Conservation (phyloP, 1,284 basidiomycete species). For the Cryptococcus jaspeensis region DNA sequence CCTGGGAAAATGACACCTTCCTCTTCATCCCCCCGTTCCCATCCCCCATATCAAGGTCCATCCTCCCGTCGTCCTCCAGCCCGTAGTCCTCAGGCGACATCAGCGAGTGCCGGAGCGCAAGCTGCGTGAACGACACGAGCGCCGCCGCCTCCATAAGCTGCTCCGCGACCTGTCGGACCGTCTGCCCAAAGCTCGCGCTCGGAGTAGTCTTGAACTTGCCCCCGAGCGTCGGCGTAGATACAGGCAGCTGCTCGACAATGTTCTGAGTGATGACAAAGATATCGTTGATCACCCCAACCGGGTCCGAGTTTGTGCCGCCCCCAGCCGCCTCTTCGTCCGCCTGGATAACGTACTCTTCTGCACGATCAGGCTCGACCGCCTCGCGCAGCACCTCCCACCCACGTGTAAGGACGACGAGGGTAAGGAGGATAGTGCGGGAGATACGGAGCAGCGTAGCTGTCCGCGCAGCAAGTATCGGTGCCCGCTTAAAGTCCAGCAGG, state of each 20-base stretch:
- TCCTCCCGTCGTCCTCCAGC: conserved; percentile 3
- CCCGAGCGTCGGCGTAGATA: conserved; percentile 2
- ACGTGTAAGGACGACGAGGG: conserved; percentile 68
- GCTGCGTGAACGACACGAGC: conserved; percentile 24
- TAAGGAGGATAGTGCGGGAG: conserved; percentile 65
- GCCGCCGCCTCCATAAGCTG: conserved; percentile 49
- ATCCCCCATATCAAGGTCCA: conserved; percentile 46
- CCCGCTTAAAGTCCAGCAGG: conserved; percentile 61
- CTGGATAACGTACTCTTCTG: conserved; percentile 11
- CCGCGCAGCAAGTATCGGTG: conserved; percentile 68
- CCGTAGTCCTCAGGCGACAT: conserved; percentile 3
- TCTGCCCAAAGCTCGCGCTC: not conserved
- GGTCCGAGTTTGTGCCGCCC: conserved; percentile 24
- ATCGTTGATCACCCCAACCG: conserved; percentile 58
- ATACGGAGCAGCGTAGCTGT: conserved; percentile 68
- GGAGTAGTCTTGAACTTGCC: not conserved
- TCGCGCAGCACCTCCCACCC: conserved; percentile 67
- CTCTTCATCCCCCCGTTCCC: conserved; percentile 11
- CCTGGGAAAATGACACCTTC: conserved; percentile 19
- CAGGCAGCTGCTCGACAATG: conserved; percentile 46
- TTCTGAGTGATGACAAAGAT: conserved; percentile 61
- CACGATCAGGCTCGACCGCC: conserved; percentile 68
- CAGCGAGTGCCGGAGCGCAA: conserved; percentile 9
- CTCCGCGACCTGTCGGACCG: not conserved
- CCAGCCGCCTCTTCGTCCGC: conserved; percentile 3